Base-by-base conservation (phyloP, 371 early-diverging fungal species). In the Entomophthora muscae region DNA sequence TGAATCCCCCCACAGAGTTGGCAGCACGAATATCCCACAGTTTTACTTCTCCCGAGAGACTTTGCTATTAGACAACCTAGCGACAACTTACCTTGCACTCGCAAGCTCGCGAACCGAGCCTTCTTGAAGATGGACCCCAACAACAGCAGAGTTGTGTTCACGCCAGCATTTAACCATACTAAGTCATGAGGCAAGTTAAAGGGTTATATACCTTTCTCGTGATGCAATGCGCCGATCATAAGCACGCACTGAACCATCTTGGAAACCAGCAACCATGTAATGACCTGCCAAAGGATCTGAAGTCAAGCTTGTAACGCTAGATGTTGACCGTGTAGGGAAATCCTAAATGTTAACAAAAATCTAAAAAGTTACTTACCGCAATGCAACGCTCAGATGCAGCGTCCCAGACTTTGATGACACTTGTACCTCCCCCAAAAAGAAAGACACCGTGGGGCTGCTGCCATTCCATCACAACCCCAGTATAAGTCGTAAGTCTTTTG, bases 371-470 rank as follows among this genome's bases (percentile, higher is more conserved):
- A 69, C 70, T 69, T 76, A 84, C 85, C 67, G 77, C 81, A 12
- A 84, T 72, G 31, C 84, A 81, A 32, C 83, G 66, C 68, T 91
- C 91, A 55, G 83, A 79, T 24, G 84, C 83, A 1, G 85, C 86
- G 75, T 90, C 89, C 93, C 93, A 93, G 1, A 91, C 78, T 54
- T 83, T 76, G 61, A 91, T 83, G 23, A 77, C 67, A 10, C 79
- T 73, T 1, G 81, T 75, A 69, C 86, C 89, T 5, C 93, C 91
- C 26, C 84, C 83, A 12, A 83, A 83, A 30, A 86, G 71, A 1
- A 91, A 68, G 0, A 73, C 68, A 5, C 90, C 91, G 22, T 78
- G 71, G 24, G 73, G 69, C 71, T 90, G 88, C 66, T 90, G 87
- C 91, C 91, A 91, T 21, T 89, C 86, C 0, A 78, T 72, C 7